Evolutionary conservation across 495 filamentous ascomycete genomes (phyloP), one percentile per base, ranked within the genome.

Genomic region (Xylaria grammica): DNA sequence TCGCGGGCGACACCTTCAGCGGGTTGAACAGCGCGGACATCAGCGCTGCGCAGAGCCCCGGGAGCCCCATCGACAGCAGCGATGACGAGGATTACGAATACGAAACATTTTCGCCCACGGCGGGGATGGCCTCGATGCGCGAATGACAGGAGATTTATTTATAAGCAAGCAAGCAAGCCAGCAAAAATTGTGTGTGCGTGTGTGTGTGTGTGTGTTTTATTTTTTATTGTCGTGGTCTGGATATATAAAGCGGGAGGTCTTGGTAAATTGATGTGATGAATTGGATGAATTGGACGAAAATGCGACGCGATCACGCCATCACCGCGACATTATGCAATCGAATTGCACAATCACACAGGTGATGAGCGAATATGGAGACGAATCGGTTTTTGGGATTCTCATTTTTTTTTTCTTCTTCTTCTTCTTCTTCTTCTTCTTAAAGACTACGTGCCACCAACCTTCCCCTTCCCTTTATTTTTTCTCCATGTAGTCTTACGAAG

Each of bases 71-170:
- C 20, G 77, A 76, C 40, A 80, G 80, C 52, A 81, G 78, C 57
- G 78, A 78, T 10, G 81, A 81, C 48, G 81, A 74, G 42, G 78
- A 78, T 22, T 80, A 81, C 42, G 81, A 74, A 22, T 74, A 69
- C 48, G 72, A 74, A 15, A 67, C 56, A 9, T 74, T 73, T 32
- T 71, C 72, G 17, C 70, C 70, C 6, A 71, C 65, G 51, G 49
- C 70, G 4, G 72, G 72, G 15, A 67, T 72, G 68, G 72, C 70
- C 13, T 62, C 62, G 3, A 69, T 72, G 70, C 69, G 65, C 34
- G 70, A 69, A 52, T 71, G 60, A 71, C 22, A 59, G 55, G 30
- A 52, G 17, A 36, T 36, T 27, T 42, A 17, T 11, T 9, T 42
- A 42, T 42, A 17, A 9, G 34, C 34, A 42, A 17, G 40, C 40